Base-by-base conservation (phyloP, 2,329 filamentous ascomycete genomes). In the Cylindrodendrum hubeiense region DNA sequence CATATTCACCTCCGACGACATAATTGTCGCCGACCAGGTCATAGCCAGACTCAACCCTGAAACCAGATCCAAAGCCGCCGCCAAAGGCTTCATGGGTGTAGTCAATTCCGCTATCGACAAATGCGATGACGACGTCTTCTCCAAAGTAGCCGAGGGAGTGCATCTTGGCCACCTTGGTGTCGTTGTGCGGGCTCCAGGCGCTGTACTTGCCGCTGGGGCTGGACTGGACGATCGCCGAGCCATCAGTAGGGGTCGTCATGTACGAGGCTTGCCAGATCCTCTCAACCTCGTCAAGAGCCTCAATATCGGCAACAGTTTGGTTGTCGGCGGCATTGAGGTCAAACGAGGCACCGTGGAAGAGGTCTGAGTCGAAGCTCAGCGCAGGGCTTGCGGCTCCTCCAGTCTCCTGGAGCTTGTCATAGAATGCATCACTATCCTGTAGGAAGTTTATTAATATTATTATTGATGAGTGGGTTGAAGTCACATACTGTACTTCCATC, bases 281-380 rank as follows among this genome's bases (percentile, higher is more conserved):
- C 21, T 47, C 55, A 26, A 64, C 61, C 19, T 64, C 61, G 19
- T 55, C 54, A 17, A 64, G 54, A 22, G 46, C 39, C 37, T 59
- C 41, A 19, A 64, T 64, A 8, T 44, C 44, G 22, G 54, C 54
- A 43, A 64, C 26, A 4, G 41, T 37, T 12, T 64, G 39, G n/a
- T 64, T 55, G 47, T 22, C 52, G 3, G 54, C 61, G 34, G 59
- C 58, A 34, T 24, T 39, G 39, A 64, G 17, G 4, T 59, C 55
- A 33, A 64, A 64, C 7, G 61, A 64, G 8, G 49, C 55, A 12
- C 61, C 61, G 6, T 49, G 61, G 33, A 64, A 64, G 46, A 64
- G 15, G 17, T 49, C 51, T 13, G 61, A 64, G 13, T 58, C 28
- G n/a, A 60, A 64, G 28, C 22, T 46, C 7, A 59, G 44, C 15